Evolutionary conservation across 805 yeast species (phyloP).

Genomic region (Nakazawaea ishiwadae): DNA sequence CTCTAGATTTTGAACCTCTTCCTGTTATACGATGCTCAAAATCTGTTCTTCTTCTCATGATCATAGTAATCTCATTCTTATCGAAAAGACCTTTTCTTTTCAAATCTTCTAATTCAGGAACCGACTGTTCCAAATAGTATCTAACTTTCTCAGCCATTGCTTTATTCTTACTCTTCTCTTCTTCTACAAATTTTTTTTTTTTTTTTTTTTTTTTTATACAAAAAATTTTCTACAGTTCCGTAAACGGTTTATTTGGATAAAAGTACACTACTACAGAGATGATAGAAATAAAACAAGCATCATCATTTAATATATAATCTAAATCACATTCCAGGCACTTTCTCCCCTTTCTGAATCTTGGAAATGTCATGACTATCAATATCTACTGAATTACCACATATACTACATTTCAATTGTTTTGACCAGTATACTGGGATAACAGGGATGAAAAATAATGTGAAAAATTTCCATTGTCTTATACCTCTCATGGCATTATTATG

Average conservation of each 20-base stretch:
- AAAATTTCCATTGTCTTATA: slow-evolving; percentile 18
- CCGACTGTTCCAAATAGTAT: slow-evolving; percentile 60
- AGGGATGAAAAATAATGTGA: slow-evolving; percentile 23
- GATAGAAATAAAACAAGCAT: neutral
- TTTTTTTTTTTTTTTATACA: slow-evolving; percentile 1
- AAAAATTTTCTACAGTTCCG: neutral
- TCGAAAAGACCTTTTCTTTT: slow-evolving; percentile 76
- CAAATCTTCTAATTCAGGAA: slow-evolving; percentile 90
- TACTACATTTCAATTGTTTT: slow-evolving; percentile 21
- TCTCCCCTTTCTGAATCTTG: slow-evolving; percentile 11
- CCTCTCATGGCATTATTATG: slow-evolving; percentile 23
- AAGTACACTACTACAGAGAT: no score
- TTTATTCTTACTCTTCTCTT: neutral
- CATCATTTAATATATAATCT: neutral
- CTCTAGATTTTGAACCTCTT: slow-evolving; percentile 74
- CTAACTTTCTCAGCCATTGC: slow-evolving; percentile 38
- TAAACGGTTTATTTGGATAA: neutral
- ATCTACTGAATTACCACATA: slow-evolving; percentile 17
- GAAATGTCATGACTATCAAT: slow-evolving; percentile 3
- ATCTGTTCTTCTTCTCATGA: slow-evolving; percentile 92
- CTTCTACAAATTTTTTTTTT: neutral
- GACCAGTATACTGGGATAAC: slow-evolving; percentile 20
- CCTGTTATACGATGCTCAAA: slow-evolving; percentile 88
- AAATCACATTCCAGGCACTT: slow-evolving; percentile 2
- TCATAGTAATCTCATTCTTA: slow-evolving; percentile 73